phyloP scores from a whole-genome alignment of 805 yeast species.

The Ogataea wickerhamii region DNA sequence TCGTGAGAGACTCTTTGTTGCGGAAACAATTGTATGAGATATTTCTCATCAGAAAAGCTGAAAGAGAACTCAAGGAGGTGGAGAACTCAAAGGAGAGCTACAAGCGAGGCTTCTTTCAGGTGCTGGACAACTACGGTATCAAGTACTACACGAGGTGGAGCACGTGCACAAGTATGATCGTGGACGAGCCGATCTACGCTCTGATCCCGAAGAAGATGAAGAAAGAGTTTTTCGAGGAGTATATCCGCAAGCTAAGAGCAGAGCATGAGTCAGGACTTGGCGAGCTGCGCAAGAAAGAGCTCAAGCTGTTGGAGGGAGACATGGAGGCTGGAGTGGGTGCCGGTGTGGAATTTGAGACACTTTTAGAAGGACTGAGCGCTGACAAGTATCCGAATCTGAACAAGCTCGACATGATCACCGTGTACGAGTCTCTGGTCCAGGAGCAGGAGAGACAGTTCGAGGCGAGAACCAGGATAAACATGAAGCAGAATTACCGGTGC shows the following conservation, averaged over 20 bases:
- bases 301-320: conserved; percentile 50
- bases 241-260: conserved; percentile 37
- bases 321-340: conserved; percentile 28
- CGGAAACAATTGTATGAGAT: conserved; percentile 64
- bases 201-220: conserved; percentile 57
- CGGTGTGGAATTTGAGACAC: conserved; percentile 16
- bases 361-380: conserved; percentile 10
- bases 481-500: conserved; percentile 42
- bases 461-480: conserved; percentile 25
- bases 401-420: conserved; percentile 56
- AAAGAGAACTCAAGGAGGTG: conserved; percentile 50
- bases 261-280: conserved; percentile 28
- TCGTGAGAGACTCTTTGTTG: conserved; percentile 53
- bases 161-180: conserved; percentile 48
- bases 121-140: conserved; percentile 44
- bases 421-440: conserved; percentile 38
- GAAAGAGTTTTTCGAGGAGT: conserved; percentile 50
- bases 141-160: conserved; percentile 62
- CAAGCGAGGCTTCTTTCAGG: conserved; percentile 47
- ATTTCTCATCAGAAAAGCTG: conserved; percentile 49
- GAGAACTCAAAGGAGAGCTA: conserved; percentile 53
- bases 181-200: conserved; percentile 65
- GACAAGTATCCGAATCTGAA: conserved; percentile 33
- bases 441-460: conserved; percentile 33
- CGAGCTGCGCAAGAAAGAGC: conserved; percentile 43